Conservation (phyloP, 2,329 filamentous ascomycete species). For the Claviceps spartinae region DNA sequence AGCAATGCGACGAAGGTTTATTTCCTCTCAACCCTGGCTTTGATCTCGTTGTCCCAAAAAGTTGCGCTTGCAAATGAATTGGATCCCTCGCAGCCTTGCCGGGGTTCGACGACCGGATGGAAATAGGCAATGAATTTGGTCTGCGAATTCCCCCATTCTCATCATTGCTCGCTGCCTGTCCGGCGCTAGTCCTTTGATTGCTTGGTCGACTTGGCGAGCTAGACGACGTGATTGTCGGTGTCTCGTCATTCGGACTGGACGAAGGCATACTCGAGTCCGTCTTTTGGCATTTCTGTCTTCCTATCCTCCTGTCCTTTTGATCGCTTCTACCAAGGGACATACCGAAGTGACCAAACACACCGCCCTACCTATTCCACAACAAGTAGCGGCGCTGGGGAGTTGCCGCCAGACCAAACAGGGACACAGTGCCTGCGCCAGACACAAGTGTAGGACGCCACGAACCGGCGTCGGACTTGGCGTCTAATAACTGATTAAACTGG, state of each 20-base stretch:
- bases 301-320: too few species aligned
- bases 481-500: neutral
- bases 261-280: too few species aligned
- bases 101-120: neutral
- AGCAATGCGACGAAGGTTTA: neutral
- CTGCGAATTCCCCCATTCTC: neutral
- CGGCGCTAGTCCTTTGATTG: neutral
- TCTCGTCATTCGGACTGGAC: too few species aligned
- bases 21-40: neutral
- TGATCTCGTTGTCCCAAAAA: neutral
- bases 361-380: neutral
- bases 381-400: neutral
- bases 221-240: too few species aligned
- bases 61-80: neutral
- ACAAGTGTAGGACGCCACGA: neutral
- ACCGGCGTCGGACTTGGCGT: neutral
- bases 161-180: neutral
- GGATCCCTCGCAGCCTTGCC: neutral
- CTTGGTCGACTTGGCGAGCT: neutral
- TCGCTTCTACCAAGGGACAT: too few species aligned
- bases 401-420: neutral
- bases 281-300: neutral
- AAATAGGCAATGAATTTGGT: neutral
- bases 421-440: neutral
- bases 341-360: neutral